Evolutionary conservation across 139 green algal species (phyloP).

Genomic region (Penium margaritaceum): DNA sequence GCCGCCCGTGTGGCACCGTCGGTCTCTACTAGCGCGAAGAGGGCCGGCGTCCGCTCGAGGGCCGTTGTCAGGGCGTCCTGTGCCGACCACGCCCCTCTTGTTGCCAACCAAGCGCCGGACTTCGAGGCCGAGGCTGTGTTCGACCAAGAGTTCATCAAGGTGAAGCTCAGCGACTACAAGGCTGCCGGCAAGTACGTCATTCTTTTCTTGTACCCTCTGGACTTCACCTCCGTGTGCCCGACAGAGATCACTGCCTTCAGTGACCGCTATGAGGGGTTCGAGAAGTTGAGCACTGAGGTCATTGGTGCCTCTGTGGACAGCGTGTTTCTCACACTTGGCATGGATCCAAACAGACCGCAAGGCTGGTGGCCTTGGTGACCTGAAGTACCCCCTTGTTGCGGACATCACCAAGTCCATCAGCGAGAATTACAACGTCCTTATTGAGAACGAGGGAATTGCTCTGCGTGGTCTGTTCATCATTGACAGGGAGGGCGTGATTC

Average conservation of each 20-base stretch:
- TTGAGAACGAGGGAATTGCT: conserved; percentile 53
- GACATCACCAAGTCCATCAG: conserved; percentile 83
- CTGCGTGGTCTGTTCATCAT: conserved; percentile 60
- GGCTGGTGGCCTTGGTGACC: conserved; percentile 79
- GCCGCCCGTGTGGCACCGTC: too few relatives aligned
- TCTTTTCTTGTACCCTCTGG: conserved; percentile 97
- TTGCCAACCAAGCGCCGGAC: conserved; percentile 76
- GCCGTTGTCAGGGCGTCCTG: too few relatives aligned
- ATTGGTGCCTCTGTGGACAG: conserved; percentile 49
- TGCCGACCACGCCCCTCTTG: too few relatives aligned
- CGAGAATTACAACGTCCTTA: conserved; percentile 80
- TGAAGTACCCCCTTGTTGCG: conserved; percentile 90
- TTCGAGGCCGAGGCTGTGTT: conserved; percentile 83
- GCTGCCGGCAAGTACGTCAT: conserved; percentile 89
- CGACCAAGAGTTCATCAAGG: conserved; percentile 86
- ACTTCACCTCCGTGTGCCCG: conserved; percentile 90
- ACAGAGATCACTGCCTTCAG: conserved; percentile 97
- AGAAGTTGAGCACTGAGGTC: conserved; percentile 73
- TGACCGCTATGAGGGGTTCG: conserved; percentile 85
- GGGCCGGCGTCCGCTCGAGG: too few relatives aligned
- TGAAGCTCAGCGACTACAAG: conserved; percentile 81
- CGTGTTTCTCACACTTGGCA: conserved; percentile 86
- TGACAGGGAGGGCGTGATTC: conserved; percentile 75
- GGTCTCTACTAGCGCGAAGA: too few relatives aligned
- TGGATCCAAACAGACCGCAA: conserved; percentile 87